Conservation (phyloP, 2,329 filamentous ascomycete species). For the Rhytidhysteron rufulum region DNA sequence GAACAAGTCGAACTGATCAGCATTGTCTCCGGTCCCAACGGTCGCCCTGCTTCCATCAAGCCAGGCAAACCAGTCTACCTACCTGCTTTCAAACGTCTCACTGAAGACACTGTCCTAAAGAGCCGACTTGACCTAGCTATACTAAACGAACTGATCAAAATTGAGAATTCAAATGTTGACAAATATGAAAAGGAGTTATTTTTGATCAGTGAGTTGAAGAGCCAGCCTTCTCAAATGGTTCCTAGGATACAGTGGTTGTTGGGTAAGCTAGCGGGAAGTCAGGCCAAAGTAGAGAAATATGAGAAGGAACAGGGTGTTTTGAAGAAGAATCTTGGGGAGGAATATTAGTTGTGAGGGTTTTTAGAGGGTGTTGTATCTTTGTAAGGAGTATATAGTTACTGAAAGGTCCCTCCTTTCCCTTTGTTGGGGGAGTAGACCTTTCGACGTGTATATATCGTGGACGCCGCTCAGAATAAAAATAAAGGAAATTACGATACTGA, state of each 20-base stretch:
- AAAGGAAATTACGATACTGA: no score
- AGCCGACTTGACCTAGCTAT: constrained; percentile 67
- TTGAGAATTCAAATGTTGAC: constrained; percentile 70
- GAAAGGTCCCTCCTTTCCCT: no score
- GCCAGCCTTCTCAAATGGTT: constrained; percentile 64
- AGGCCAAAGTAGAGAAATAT: constrained; percentile 68
- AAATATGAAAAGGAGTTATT: constrained; percentile 76
- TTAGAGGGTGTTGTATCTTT: neutral
- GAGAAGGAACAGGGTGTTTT: constrained; percentile 68
- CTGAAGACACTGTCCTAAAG: constrained; percentile 67
- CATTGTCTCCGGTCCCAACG: constrained; percentile 64
- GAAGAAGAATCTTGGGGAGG: constrained; percentile 65
- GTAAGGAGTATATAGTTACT: no score
- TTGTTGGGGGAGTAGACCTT: no score
- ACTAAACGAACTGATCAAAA: constrained; percentile 64
- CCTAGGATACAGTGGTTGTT: constrained; percentile 69
- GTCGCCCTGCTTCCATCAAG: constrained; percentile 72
- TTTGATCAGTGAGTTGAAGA: constrained; percentile 66
- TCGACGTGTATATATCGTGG: no score
- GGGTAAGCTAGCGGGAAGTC: constrained; percentile 67
- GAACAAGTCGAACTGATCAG: constrained; percentile 83
- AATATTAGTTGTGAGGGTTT: constrained; percentile 36
- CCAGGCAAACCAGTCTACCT: constrained; percentile 84
- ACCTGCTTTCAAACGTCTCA: constrained; percentile 72
- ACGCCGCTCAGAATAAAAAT: no score